Evolutionary conservation across 495 filamentous ascomycete species (phyloP), one percentile per base, ranked within the genome.

Genomic region (Lophiostoma macrostomum): DNA sequence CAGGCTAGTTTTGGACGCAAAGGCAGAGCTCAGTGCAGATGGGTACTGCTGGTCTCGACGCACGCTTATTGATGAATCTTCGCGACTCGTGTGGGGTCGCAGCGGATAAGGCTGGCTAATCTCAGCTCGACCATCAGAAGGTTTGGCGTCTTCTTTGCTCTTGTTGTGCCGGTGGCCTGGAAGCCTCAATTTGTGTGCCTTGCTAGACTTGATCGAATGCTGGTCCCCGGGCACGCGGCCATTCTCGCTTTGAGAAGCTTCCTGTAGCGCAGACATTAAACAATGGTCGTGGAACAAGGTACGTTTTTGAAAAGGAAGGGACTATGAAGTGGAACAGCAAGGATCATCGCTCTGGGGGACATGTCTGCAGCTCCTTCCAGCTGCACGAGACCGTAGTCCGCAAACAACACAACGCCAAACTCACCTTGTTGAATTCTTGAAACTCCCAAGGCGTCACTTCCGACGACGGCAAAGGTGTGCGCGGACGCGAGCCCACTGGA

Each of bases 371-470:
- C n/a, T n/a, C n/a, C n/a, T n/a, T n/a, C n/a, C n/a, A n/a, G n/a
- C n/a, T n/a, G n/a, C n/a, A n/a, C n/a, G n/a, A n/a, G n/a, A n/a
- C n/a, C n/a, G n/a, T n/a, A n/a, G n/a, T n/a, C n/a, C n/a, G n/a
- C n/a, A n/a, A n/a, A n/a, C 35, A 41, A 22, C 23, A 11, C 27
- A 20, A 10, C 14, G 1, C 16, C 19, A 28, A 25, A 63, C 82
- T 72, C 68, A 87, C 85, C 67, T 90, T 82, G n/a, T n/a, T n/a
- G 56, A 78, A 82, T 65, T 93, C 88, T 71, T 98, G 93, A 69
- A 91, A 97, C 36, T 94, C 73, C 81, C 95, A 98, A 11, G 93
- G 93, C 19, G 91, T 91, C 41, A 98, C 88, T 64, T 97, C 93
- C 64, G 87, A 91, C 12, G 91, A 90, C 28, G 90, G 89, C 32